Percentiles rank a stretch among this genome's conserved stretches.
Conservation (phyloP, 2,329 filamentous ascomycete species). For the Boeremia lycopersici region DNA sequence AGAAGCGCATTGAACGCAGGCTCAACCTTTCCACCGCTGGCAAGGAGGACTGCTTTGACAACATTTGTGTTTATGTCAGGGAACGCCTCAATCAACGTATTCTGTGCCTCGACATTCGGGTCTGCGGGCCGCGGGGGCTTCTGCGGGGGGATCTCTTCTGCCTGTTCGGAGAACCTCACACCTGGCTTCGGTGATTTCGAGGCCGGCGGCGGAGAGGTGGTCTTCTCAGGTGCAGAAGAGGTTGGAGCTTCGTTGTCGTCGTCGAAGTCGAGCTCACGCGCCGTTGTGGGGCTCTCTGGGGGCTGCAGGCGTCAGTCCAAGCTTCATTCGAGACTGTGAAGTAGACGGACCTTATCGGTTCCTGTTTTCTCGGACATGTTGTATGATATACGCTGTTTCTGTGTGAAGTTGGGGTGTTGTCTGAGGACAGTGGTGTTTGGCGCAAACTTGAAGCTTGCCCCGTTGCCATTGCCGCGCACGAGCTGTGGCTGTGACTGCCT, state of each 20-base stretch:
- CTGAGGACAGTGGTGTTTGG: not conserved
- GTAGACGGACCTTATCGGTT: slow-evolving; percentile 39
- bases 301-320: slow-evolving; percentile 19
- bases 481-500: slow-evolving; percentile 12
- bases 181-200: slow-evolving; percentile 47
- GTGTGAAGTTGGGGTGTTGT: not conserved
- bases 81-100: slow-evolving; percentile 91
- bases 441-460: slow-evolving; percentile 9
- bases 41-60: slow-evolving; percentile 84
- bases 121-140: slow-evolving; percentile 86
- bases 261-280: slow-evolving; percentile 62
- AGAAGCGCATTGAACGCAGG: slow-evolving; percentile 94
- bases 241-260: slow-evolving; percentile 58
- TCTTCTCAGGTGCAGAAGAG: slow-evolving; percentile 32
- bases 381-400: not conserved
- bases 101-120: slow-evolving; percentile 82
- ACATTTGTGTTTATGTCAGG: slow-evolving; percentile 79
- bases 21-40: slow-evolving; percentile 86
- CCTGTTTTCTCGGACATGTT: slow-evolving; percentile 14
- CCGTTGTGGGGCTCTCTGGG: slow-evolving; percentile 55
- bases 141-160: slow-evolving; percentile 62
- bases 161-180: slow-evolving; percentile 55
- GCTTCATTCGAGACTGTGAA: not conserved
- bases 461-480: slow-evolving; percentile 13
- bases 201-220: slow-evolving; percentile 36